phyloP scores from a whole-genome alignment of 306 rosid species.

The Potentilla sterilis region DNA sequence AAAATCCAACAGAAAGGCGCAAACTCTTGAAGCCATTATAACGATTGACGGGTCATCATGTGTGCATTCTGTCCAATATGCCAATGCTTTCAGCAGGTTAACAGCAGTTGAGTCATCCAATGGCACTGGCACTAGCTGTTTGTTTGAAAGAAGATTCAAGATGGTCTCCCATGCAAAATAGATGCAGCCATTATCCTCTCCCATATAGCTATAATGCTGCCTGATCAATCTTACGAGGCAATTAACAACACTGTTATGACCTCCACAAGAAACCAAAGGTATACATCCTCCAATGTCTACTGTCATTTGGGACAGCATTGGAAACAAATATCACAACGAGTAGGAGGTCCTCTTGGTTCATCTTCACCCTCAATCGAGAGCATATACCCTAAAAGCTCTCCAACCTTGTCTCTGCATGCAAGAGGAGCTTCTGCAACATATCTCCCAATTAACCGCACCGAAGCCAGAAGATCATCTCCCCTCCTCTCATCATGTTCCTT shows the following conservation, averaged over 20 bases:
- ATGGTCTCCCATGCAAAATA: slow-evolving; percentile 83
- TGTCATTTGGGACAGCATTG: slow-evolving; percentile 76
- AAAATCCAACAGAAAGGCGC: not conserved
- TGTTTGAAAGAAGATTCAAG: slow-evolving; percentile 73
- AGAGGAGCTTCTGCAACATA: slow-evolving; percentile 87
- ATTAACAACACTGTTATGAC: slow-evolving; percentile 58
- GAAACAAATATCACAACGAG: slow-evolving; percentile 77
- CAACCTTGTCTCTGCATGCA: slow-evolving; percentile 59
- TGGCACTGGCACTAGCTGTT: slow-evolving; percentile 43
- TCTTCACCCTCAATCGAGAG: slow-evolving; percentile 78
- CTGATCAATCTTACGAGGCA: slow-evolving; percentile 65
- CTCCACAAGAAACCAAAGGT: slow-evolving; percentile 63
- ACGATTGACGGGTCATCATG: not conserved
- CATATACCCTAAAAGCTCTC: slow-evolving; percentile 68
- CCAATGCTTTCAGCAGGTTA: slow-evolving; percentile 62
- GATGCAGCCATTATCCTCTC: slow-evolving; percentile 53
- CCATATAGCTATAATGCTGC: slow-evolving; percentile 26
- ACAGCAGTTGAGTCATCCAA: slow-evolving; percentile 51
- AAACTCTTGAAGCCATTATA: not conserved
- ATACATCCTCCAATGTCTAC: slow-evolving; percentile 73
- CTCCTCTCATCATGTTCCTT: slow-evolving; percentile 77
- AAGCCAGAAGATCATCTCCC: slow-evolving; percentile 89
- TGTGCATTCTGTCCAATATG: slow-evolving; percentile 52
- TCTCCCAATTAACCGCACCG: slow-evolving; percentile 90
- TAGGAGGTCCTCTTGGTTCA: slow-evolving; percentile 84